Evolutionary conservation across 2,329 filamentous ascomycete genomes (phyloP), one percentile per base, ranked within the genome.

Genomic region (Oidium heveae): DNA sequence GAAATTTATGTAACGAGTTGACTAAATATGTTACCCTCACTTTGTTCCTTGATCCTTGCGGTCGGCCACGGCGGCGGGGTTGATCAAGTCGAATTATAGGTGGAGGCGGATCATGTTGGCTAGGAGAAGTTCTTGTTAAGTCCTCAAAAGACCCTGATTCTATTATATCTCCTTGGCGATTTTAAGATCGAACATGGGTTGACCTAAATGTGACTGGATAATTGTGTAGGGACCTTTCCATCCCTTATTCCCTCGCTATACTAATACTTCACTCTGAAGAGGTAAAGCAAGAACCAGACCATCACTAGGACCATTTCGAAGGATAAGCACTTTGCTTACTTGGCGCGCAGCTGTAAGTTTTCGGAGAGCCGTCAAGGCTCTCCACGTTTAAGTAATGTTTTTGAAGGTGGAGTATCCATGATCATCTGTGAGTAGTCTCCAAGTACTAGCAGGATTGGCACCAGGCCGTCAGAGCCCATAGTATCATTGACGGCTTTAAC

Each of bases 181-280:
- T 12, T 20, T 44, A 53, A 32, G 52, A 20, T 20, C 37, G 36
- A n/a, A 53, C 51, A 16, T 41, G 36, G 16, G 52, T 53, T 41
- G 24, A 39, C 13, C 52, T 39, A n/a, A 53, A 53, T 9, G 18
- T 44, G 20, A 53, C 52, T 32, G 52, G 36, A 5, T 36, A 18
- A 43, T 33, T 44, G 43, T 53, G 36, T 53, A 43, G 12, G 36
- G 52, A 5, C 52, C 52, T 53, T 39, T 53, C 52, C 52, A 53
- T 43, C 37, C 37, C 16, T 41, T 41, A 28, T 39, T 16, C 32
- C 43, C 52, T 24, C 36, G 52, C 37, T 22, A 53, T 28, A 53
- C 52, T 22, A 53, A 28, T 4, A 53, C 36, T 43, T 43, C 37
- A 7, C 37, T 41, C 10, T 28, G 9, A 44, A 53, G 20, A 43